These are phyloP conservation scores for Babesia ovata DNA, from an alignment of 169 alveolate species.

Conservation along the genomic window DNA sequence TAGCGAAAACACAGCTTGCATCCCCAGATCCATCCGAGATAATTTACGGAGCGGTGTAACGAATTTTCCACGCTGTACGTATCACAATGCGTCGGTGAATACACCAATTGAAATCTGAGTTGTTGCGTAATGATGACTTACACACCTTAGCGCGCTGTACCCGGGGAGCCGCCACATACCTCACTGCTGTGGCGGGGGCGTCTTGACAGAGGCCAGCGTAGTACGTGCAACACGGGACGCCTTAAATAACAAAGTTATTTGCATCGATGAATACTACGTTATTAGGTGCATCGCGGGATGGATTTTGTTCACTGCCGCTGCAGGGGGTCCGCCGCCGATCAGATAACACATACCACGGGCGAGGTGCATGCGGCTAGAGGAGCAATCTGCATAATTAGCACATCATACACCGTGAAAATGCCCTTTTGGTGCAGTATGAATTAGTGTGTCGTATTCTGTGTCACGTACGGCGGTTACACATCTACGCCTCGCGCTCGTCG, in stretches of 20 bases:
- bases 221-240: not conserved
- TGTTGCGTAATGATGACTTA: slow-evolving; percentile 4
- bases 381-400: slow-evolving; percentile 13
- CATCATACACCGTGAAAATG: not conserved
- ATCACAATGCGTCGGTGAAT: not conserved
- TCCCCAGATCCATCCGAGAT: slow-evolving; percentile 7
- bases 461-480: not conserved
- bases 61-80: not conserved
- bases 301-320: slow-evolving; percentile 1
- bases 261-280: not conserved
- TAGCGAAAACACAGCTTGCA: not conserved
- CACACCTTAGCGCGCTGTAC: slow-evolving; percentile 41
- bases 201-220: slow-evolving; percentile 1
- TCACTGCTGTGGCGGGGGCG: slow-evolving; percentile 18
- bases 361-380: slow-evolving; percentile 26
- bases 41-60: not conserved
- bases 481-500: slow-evolving; percentile 1
- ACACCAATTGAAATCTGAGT: not conserved
- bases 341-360: not conserved
- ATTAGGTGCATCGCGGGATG: slow-evolving; percentile 7
- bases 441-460: not conserved
- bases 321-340: slow-evolving; percentile 24
- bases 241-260: not conserved
- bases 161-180: slow-evolving; percentile 40
- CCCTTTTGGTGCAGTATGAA: not conserved